Conservation (phyloP, 2,329 filamentous ascomycete species). For the Fusarium coffeatum region DNA sequence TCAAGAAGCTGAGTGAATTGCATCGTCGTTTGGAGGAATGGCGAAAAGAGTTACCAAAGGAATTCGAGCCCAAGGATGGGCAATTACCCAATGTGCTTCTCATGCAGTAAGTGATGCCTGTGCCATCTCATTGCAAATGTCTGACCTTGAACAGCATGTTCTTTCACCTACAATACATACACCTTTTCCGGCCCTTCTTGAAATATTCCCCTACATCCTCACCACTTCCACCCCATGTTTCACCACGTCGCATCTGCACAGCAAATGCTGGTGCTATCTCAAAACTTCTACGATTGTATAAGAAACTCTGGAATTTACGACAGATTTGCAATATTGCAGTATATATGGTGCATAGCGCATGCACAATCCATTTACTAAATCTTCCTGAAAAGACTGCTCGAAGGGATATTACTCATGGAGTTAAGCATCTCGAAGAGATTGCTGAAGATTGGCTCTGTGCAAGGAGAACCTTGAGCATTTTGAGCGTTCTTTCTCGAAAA, state of each 20-base stretch:
- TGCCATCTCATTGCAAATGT: background rate
- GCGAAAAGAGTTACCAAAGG: slow-evolving; percentile 83
- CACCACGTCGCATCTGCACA: slow-evolving; percentile 89
- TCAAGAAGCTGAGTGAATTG: slow-evolving; percentile 92
- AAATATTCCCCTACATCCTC: slow-evolving; percentile 87
- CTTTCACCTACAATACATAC: slow-evolving; percentile 93
- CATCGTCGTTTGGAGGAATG: slow-evolving; percentile 91
- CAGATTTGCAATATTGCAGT: slow-evolving; percentile 98
- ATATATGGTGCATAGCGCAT: slow-evolving; percentile 94
- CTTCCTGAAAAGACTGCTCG: slow-evolving; percentile 91
- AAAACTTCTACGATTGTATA: slow-evolving; percentile 94
- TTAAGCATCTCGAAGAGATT: slow-evolving; percentile 94
- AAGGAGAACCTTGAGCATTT: slow-evolving; percentile 83
- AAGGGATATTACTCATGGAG: slow-evolving; percentile 88
- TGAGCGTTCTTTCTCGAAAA: slow-evolving; percentile 86
- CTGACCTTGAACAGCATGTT: slow-evolving; percentile 78
- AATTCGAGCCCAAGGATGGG: slow-evolving; percentile 90
- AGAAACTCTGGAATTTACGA: slow-evolving; percentile 87
- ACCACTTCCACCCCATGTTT: slow-evolving; percentile 86
- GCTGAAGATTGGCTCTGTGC: slow-evolving; percentile 95
- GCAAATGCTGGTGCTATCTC: slow-evolving; percentile 90
- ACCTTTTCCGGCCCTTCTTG: slow-evolving; percentile 93
- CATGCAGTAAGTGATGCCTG: slow-evolving; percentile 76
- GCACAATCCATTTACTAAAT: slow-evolving; percentile 93
- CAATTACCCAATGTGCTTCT: slow-evolving; percentile 84